Base-by-base conservation (phyloP, 2,329 filamentous ascomycete species). In the Neofusicoccum cordaticola region DNA sequence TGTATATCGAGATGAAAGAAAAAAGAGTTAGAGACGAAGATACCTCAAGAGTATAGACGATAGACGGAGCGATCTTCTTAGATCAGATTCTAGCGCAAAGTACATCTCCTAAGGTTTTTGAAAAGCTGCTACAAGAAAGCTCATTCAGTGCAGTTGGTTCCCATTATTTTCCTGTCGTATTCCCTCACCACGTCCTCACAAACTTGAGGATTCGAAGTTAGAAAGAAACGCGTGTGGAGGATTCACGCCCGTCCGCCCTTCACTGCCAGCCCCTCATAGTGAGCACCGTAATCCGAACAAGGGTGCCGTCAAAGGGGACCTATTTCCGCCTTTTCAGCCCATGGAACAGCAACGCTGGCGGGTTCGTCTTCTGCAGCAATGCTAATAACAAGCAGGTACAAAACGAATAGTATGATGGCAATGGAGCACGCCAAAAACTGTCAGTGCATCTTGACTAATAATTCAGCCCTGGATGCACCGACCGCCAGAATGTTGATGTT, bases 191-290 rank as follows among this genome's bases (percentile, higher is more conserved):
- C 5, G 8, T 65, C 13, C 67, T 66, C n/a, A 41, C 50, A 2
- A 71, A 58, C 12, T 58, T 66, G n/a, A 22, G 22, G 35, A 52
- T 4, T 52, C 7, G 35, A 27, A 31, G 27, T 3, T 5, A 5
- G 27, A 7, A 7, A 31, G 27, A 7, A 31, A 31, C 27, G 27
- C 27, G 27, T 7, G 1, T 31, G 27, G 27, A 31, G 22, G 22
- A 22, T 22, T 22, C 22, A 22, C 22, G 15, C 12, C 37, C 31
- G 19, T 52, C 27, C 31, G 31, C 22, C 48, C 31, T n/a, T 37
- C 48, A 52, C n/a, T 8, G 17, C 27, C 31, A 52, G 48, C 34
- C 35, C 48, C 8, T 52, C 27, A 31, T 31, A 7, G 27, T 3
- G 5, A 31, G 27, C 27, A 31, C 27, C 27, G 1, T 5, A 31